A percentile compares a stretch with the other conserved stretches of the same genome.
These are phyloP conservation scores for Myriosclerotinia scirpicola DNA, from an alignment of 2,329 filamentous ascomycete genomes.

Conservation along the genomic window DNA sequence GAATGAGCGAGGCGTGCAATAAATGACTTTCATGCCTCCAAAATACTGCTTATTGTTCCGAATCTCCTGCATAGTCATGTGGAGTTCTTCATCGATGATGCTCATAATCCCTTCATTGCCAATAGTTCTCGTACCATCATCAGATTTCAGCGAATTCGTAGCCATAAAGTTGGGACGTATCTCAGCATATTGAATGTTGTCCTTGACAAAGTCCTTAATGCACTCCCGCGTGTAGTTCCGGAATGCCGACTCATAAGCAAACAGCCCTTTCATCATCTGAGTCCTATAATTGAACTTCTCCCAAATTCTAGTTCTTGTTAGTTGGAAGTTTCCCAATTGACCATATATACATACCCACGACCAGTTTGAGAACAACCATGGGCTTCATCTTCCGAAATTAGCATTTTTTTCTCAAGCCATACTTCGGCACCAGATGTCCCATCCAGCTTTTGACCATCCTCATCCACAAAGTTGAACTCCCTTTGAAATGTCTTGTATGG, in stretches of 20 bases:
- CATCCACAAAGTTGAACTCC: slow-evolving; percentile 40
- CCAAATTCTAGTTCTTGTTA: slow-evolving; percentile 47
- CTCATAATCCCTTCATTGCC: slow-evolving; percentile 60
- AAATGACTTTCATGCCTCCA: slow-evolving; percentile 68
- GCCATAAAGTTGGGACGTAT: slow-evolving; percentile 68
- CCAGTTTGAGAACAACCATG: slow-evolving; percentile 51
- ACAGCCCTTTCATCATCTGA: slow-evolving; percentile 69
- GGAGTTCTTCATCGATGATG: slow-evolving; percentile 58
- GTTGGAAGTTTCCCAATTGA: slow-evolving; percentile 2
- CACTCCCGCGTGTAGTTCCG: slow-evolving; percentile 58
- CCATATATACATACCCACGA: slow-evolving; percentile 49
- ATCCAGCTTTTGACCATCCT: slow-evolving; percentile 36
- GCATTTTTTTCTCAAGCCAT: slow-evolving; percentile 63
- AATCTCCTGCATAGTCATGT: slow-evolving; percentile 47
- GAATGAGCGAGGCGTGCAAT: slow-evolving; percentile 67
- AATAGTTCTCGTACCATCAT: slow-evolving; percentile 55
- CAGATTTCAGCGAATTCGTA: slow-evolving; percentile 58
- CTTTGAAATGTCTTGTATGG: slow-evolving; percentile 47
- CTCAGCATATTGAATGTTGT: slow-evolving; percentile 71
- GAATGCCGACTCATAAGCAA: slow-evolving; percentile 66
- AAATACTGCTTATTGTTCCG: slow-evolving; percentile 48
- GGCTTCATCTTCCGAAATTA: slow-evolving; percentile 60
- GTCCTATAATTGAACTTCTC: slow-evolving; percentile 68
- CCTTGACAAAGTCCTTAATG: slow-evolving; percentile 60
- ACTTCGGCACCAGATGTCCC: slow-evolving; percentile 43